A percentile compares a stretch with the other conserved stretches of the same genome.
Evolutionary conservation across 805 yeast species (phyloP).

Genomic region (Debaryomyces prosopidis): DNA sequence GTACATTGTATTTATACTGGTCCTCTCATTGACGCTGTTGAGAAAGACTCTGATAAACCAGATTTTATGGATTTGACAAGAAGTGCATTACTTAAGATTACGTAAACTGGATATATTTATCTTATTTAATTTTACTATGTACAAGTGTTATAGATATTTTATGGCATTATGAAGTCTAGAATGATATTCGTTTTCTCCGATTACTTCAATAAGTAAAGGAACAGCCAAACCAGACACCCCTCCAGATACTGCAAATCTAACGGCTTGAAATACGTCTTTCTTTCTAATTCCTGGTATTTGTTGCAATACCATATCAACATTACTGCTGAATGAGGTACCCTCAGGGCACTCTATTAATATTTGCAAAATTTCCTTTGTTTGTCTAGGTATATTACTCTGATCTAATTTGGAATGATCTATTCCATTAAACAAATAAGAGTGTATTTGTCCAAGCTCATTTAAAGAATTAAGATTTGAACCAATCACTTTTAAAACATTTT

Average conservation of each 20-base stretch:
- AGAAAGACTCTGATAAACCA: slow-evolving; percentile 8
- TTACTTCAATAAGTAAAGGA: slow-evolving; percentile 52
- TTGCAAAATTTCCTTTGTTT: slow-evolving; percentile 15
- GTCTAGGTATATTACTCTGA: slow-evolving; percentile 10
- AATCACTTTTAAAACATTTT: slow-evolving; percentile 40
- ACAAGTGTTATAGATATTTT: slow-evolving; percentile 5
- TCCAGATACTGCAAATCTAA: slow-evolving; percentile 72
- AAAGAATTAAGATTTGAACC: slow-evolving; percentile 53
- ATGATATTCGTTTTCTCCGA: slow-evolving; percentile 47
- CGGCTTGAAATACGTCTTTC: slow-evolving; percentile 51
- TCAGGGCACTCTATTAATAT: slow-evolving; percentile 12
- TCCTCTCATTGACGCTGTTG: slow-evolving; percentile 25
- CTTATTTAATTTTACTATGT: not conserved
- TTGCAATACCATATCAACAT: slow-evolving; percentile 6
- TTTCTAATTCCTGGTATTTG: slow-evolving; percentile 17
- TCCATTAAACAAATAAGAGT: slow-evolving; percentile 49
- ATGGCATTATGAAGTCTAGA: slow-evolving; percentile 21
- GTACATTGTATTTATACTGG: slow-evolving; percentile 73
- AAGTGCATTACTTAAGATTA: not conserved
- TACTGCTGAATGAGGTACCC: slow-evolving; percentile 10
- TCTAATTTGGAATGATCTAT: slow-evolving; percentile 23
- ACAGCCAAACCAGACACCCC: slow-evolving; percentile 69
- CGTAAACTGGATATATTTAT: not conserved
- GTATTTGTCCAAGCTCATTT: slow-evolving; percentile 49
- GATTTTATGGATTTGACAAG: slow-evolving; percentile 35